A percentile compares a stretch with the other conserved stretches of the same genome.
Conservation (phyloP, 345 rosid genomes). For the Lepidium africanum region DNA sequence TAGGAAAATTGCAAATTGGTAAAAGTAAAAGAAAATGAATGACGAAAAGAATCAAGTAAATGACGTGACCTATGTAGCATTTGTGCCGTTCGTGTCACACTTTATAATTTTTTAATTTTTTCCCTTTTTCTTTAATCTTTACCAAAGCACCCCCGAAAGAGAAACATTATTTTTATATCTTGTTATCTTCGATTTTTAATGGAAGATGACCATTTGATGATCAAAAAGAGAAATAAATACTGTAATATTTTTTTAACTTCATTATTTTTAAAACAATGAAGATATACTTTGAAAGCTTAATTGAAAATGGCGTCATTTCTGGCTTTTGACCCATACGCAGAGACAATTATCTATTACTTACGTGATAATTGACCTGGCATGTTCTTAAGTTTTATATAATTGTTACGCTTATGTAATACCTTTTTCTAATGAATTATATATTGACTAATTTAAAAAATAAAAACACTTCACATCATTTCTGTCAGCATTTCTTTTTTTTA, state of each 20-base stretch:
- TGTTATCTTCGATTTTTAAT: constrained; percentile 10
- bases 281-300: background rate
- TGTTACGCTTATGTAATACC: constrained; percentile 10
- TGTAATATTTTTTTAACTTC: background rate
- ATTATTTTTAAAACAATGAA: too few relatives aligned
- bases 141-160: constrained; percentile 22
- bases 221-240: background rate
- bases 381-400: background rate
- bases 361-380: constrained; percentile 14
- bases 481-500: too few relatives aligned
- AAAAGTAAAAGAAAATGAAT: background rate
- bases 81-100: constrained; percentile 29
- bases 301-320: constrained; percentile 13
- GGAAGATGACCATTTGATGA: constrained; percentile 24
- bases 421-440: background rate
- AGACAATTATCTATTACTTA: constrained; percentile 1
- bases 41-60: background rate
- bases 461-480: too few relatives aligned
- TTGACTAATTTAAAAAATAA: background rate
- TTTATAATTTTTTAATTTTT: background rate
- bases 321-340: constrained; percentile 21
- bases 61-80: background rate
- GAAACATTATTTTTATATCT: constrained; percentile 15
- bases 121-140: background rate
- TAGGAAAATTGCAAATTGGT: background rate